These are phyloP conservation scores for Hypoxylon sp. DNA, from an alignment of 2,329 filamentous ascomycete species.

Conservation along the genomic window DNA sequence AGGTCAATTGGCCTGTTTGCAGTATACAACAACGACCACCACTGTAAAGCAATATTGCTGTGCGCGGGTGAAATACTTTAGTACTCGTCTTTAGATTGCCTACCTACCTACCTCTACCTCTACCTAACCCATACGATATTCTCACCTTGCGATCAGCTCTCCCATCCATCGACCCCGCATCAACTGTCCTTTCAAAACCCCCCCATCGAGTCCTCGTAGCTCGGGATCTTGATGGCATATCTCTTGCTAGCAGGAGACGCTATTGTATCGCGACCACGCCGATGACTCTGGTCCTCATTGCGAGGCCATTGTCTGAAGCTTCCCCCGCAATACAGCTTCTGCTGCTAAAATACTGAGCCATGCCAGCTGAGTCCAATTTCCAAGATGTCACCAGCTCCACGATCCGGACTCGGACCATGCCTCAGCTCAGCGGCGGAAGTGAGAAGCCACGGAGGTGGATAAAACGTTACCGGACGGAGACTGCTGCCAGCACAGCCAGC, in stretches of 20 bases:
- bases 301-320: constrained; percentile 66
- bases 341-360: constrained; percentile 52
- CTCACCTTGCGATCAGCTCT: constrained; percentile 20
- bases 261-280: constrained; percentile 71
- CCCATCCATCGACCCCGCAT: constrained; percentile 35
- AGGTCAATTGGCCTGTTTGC: constrained; percentile 45
- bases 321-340: constrained; percentile 59
- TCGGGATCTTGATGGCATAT: constrained; percentile 68
- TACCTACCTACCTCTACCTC: not conserved
- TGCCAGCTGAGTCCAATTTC: constrained; percentile 59
- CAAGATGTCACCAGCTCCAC: constrained; percentile 62
- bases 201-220: constrained; percentile 49
- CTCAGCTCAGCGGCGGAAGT: constrained; percentile 55
- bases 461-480: constrained; percentile 84
- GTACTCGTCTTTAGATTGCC: constrained; percentile 16
- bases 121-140: constrained; percentile 3
- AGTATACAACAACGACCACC: constrained; percentile 19
- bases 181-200: constrained; percentile 8
- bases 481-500: constrained; percentile 83
- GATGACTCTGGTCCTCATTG: constrained; percentile 69
- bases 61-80: constrained; percentile 39
- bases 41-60: constrained; percentile 28
- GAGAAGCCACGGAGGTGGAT: constrained; percentile 66
- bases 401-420: constrained; percentile 61
- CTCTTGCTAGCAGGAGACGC: constrained; percentile 63